Percentiles rank a stretch among this genome's conserved stretches.
phyloP scores from a whole-genome alignment of 179 eudicot genomes.

The Beta corolliflora region DNA sequence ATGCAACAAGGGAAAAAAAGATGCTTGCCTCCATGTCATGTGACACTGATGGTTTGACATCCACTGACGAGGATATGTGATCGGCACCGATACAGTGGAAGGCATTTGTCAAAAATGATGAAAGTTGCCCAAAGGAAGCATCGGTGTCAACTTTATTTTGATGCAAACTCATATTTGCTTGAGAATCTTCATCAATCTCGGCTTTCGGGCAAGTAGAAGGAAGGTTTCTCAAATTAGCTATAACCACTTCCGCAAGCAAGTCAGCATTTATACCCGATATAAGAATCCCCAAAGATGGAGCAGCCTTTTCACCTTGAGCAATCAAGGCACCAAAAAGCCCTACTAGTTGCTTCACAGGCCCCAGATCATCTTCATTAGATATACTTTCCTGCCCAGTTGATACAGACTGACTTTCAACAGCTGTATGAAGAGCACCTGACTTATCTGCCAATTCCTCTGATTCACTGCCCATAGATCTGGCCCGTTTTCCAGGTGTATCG shows the following conservation, averaged over 20 bases:
- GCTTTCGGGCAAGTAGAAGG: constrained; percentile 56
- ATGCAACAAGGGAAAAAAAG: neutral
- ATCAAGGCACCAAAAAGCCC: constrained; percentile 80
- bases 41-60: constrained; percentile 35
- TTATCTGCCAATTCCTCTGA: constrained; percentile 42
- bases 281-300: constrained; percentile 73
- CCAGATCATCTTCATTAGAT: constrained; percentile 51
- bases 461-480: constrained; percentile 42
- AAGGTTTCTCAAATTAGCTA: constrained; percentile 75
- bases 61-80: constrained; percentile 40
- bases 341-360: constrained; percentile 86
- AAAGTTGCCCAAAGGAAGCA: constrained; percentile 54
- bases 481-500: constrained; percentile 73
- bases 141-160: constrained; percentile 42
- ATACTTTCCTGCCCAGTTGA: constrained; percentile 36
- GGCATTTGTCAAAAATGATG: constrained; percentile 55
- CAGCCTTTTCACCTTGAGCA: constrained; percentile 92
- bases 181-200: constrained; percentile 51
- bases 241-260: constrained; percentile 88
- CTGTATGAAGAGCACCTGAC: constrained; percentile 29
- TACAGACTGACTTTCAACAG: constrained; percentile 30
- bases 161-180: constrained; percentile 28
- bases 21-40: constrained; percentile 55
- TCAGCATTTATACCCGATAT: constrained; percentile 89
- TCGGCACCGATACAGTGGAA: constrained; percentile 34